phyloP scores from a whole-genome alignment of 768 basidiomycete species.

The Termitomyces sp. region DNA sequence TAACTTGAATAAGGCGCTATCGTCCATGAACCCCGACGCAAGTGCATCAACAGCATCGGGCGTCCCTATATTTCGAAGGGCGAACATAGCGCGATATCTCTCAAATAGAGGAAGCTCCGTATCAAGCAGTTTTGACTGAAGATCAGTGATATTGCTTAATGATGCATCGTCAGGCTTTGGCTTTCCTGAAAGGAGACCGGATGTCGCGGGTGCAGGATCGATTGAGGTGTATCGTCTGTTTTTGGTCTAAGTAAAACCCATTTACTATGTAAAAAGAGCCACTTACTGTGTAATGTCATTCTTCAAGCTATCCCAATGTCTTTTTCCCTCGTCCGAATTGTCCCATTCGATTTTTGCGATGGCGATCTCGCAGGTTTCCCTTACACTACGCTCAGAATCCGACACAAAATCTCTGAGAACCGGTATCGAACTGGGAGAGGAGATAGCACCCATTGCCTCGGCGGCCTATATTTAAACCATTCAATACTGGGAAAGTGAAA shows the following conservation, averaged over 20 bases:
- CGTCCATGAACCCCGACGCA: slow-evolving; percentile 84
- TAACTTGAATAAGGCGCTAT: slow-evolving; percentile 90
- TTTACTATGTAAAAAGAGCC: background rate
- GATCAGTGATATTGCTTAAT: slow-evolving; percentile 39
- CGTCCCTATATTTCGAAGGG: slow-evolving; percentile 88
- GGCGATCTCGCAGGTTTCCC: slow-evolving; percentile 97
- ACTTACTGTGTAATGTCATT: slow-evolving; percentile 33
- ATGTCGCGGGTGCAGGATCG: slow-evolving; percentile 84
- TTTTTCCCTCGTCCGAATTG: slow-evolving; percentile 64
- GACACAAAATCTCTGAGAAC: slow-evolving; percentile 65
- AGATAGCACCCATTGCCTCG: slow-evolving; percentile 98
- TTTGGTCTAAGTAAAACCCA: background rate
- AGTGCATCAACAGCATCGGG: slow-evolving; percentile 84
- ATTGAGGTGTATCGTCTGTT: slow-evolving; percentile 72
- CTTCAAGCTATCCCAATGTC: slow-evolving; percentile 28
- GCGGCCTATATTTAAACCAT: slow-evolving; percentile 61
- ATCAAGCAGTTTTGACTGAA: slow-evolving; percentile 64
- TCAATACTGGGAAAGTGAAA: background rate
- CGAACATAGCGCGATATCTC: slow-evolving; percentile 98
- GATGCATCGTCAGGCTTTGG: slow-evolving; percentile 48
- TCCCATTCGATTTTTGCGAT: slow-evolving; percentile 95
- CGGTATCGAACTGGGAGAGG: slow-evolving; percentile 55
- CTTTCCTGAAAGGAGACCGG: slow-evolving; percentile 50
- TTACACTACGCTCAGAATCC: slow-evolving; percentile 69
- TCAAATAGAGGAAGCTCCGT: slow-evolving; percentile 71